Evolutionary conservation across 1,284 basidiomycete genomes (phyloP), one percentile per base, ranked within the genome.

Genomic region (Ceratobasidium sp.): DNA sequence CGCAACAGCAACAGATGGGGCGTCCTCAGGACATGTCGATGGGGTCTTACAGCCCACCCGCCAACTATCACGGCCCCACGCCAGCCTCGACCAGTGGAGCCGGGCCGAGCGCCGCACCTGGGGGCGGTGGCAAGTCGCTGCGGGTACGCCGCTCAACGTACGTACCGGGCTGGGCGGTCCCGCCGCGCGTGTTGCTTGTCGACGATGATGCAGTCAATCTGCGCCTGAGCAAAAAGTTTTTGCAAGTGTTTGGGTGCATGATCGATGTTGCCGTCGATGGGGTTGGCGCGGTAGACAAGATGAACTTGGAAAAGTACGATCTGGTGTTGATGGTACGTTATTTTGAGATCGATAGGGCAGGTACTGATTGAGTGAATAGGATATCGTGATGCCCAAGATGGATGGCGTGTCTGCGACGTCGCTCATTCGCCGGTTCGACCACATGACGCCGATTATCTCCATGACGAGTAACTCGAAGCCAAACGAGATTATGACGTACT

Each of bases 381-480:
- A 97, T 81, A 96, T 97, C 77, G 93, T 96, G 74, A 97, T 97
- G 96, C 96, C 96, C 10, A 96, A 96, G 84, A 86, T 97, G 80
- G 96, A 97, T 80, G 94, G 95, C 70, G 90, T 97, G 30, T 93
- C 92, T 27, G 96, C 97, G 10, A 98, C 97, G 57, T 95, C 93
- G 73, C 85, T 98, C 81, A 98, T 98, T 81, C 89, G 97, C 18
- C 94, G 96, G 86, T 98, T 98, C 82, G 96, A 98, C 86, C 91
- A 92, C 78, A 92, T 92, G 87, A 99, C 97, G 65, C 97, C 97
- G 1, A 98, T 98, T 84, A 98, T 98, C 82, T 96, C 94, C 18
- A 98, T 98, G 96, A 98, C 96, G 74, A 93, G 92, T 82, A 98
- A 97, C 84, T 95, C 94, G 71, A 94, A 94, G 81, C 96, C 96